These are phyloP conservation scores for Leccinum proliferum DNA, from an alignment of 1,284 basidiomycete species.

Conservation along the genomic window DNA sequence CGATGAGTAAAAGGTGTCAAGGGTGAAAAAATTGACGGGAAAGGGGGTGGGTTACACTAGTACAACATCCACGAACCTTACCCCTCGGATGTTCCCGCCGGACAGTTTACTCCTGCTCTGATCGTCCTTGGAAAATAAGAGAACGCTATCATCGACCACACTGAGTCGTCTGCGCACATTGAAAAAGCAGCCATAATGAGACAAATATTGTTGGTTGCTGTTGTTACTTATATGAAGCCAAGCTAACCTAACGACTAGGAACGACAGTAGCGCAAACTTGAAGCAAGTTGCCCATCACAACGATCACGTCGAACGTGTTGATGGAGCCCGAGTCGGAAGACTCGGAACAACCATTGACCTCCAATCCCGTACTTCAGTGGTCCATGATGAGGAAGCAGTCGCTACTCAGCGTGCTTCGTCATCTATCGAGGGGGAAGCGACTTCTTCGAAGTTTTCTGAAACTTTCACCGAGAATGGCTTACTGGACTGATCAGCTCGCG, in stretches of 20 bases:
- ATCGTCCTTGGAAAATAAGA: neutral
- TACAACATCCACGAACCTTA: too few species aligned
- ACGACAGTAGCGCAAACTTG: neutral
- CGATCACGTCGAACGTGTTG: neutral
- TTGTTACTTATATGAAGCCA: neutral
- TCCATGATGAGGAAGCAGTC: neutral
- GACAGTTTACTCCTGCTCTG: neutral
- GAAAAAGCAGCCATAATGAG: neutral
- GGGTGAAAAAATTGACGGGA: too few species aligned
- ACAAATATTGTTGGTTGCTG: conserved; percentile 4
- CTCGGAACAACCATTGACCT: neutral
- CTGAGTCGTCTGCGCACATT: neutral
- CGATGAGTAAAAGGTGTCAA: too few species aligned
- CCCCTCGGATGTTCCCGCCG: too few species aligned
- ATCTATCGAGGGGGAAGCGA: neutral
- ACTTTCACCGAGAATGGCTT: neutral
- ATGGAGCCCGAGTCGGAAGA: neutral
- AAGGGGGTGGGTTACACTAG: too few species aligned
- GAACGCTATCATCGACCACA: neutral
- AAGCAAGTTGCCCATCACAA: neutral
- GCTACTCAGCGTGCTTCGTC: neutral
- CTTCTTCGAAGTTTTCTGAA: neutral
- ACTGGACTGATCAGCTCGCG: neutral
- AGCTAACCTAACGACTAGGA: conserved; percentile 6
- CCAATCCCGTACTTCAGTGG: neutral